A percentile compares a stretch with the other conserved stretches of the same genome.
Conservation (phyloP, 148 eudicot species). For the Amaranthus hypochondriacus region DNA sequence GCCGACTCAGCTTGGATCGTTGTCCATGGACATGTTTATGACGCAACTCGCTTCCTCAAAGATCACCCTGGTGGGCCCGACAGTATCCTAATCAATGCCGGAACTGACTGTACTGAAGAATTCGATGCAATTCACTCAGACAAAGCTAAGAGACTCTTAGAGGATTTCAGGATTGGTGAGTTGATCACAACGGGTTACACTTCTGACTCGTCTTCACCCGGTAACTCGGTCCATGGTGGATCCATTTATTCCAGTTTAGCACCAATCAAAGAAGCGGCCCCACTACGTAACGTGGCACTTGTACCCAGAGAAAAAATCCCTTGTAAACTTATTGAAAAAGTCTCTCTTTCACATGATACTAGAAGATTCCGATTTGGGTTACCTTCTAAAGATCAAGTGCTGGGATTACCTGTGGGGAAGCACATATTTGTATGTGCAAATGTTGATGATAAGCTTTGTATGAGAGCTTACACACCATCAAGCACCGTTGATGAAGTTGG, state of each 20-base stretch:
- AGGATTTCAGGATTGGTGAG: slow-evolving; percentile 70
- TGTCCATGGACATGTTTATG: slow-evolving; percentile 74
- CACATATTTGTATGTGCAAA: slow-evolving; percentile 71
- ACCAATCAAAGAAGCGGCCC: slow-evolving; percentile 51
- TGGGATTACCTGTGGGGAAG: slow-evolving; percentile 82
- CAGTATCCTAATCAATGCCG: slow-evolving; percentile 86
- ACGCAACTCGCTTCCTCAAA: slow-evolving; percentile 64
- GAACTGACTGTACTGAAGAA: slow-evolving; percentile 88
- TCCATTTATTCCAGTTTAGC: slow-evolving; percentile 27
- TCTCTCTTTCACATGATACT: slow-evolving; percentile 68
- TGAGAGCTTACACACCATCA: slow-evolving; percentile 93
- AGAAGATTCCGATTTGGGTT: slow-evolving; percentile 56
- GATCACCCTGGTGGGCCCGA: slow-evolving; percentile 93
- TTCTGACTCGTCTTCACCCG: slow-evolving; percentile 60
- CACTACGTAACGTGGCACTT: slow-evolving; percentile 42
- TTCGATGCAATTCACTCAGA: slow-evolving; percentile 90
- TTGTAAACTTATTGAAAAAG: slow-evolving; percentile 63
- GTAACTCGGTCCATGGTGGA: slow-evolving; percentile 60
- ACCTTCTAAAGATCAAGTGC: slow-evolving; percentile 59
- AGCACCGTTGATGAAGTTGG: slow-evolving; percentile 59
- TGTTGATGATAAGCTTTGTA: slow-evolving; percentile 66
- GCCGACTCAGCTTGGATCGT: slow-evolving; percentile 89
- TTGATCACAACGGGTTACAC: slow-evolving; percentile 49
- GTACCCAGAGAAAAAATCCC: slow-evolving; percentile 61
- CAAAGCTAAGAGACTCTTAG: slow-evolving; percentile 73